Evolutionary conservation across 2,329 filamentous ascomycete species (phyloP), one percentile per base, ranked within the genome.

Genomic region (Leptographium lundbergii): DNA sequence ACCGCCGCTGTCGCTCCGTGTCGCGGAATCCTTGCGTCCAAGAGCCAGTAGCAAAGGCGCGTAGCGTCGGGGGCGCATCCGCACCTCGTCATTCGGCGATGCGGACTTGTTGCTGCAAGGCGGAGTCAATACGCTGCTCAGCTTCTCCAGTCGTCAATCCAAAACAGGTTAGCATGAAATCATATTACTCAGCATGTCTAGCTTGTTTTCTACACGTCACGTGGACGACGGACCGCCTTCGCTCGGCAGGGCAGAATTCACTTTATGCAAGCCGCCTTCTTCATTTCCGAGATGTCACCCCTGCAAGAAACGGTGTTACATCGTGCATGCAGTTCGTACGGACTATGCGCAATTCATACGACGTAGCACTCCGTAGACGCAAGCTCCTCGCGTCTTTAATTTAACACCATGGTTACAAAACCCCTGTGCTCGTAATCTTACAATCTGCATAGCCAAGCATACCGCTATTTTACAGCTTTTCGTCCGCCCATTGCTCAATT

Each of bases 401-500:
- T 10, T 34, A 34, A 34, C 32, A 2, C 32, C 42, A 19, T 6
- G n/a, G n/a, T 45, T 19, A 22, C 42, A n/a, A 45, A 45, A 45
- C 42, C n/a, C n/a, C 22, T 24, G 45, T 48, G 45, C n/a, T 48
- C 50, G 24, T 52, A 27, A 34, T 34, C 32, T 34, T 34, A 34
- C 32, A 34, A 34, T 34, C 10, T 11, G 32, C 32, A 34, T 34
- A 9, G 27, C 19, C 7, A 29, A 3, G 24, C 24, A 7, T 29
- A 11, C 14, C 48, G 4, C 11, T 19, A 10, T 13, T 32, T 42
- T 58, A 69, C 45, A 63, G 56, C 57, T 77, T 78, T 52, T 74
- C 72, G 58, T 82, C 81, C 13, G 78, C 69, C 80, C 80, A 84
- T 60, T 79, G 70, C 67, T 82, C 80, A 42, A 84, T 67, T 61